Evolutionary conservation across 768 basidiomycete genomes (phyloP).

Genomic region (Trametes coccinea): DNA sequence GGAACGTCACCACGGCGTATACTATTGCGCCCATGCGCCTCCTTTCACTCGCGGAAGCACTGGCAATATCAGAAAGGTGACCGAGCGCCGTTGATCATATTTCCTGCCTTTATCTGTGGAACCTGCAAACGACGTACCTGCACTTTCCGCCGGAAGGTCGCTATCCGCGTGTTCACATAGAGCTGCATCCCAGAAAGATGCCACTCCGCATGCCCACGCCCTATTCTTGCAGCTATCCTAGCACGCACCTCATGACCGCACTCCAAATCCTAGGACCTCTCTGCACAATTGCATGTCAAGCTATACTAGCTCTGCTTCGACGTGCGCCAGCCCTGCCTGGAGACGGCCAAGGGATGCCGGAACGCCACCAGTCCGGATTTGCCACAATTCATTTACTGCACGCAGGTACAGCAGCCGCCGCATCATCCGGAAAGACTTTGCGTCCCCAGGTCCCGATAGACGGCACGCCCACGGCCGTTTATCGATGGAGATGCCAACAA

Average conservation of each 20-base stretch:
- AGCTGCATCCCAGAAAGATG: background rate
- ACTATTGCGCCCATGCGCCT: background rate
- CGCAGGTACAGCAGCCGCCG: background rate
- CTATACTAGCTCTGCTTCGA: background rate
- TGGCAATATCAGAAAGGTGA: slow-evolving; percentile 4
- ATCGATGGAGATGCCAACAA: slow-evolving; percentile 4
- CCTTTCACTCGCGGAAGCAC: slow-evolving; percentile 2
- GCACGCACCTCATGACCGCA: slow-evolving; percentile 1
- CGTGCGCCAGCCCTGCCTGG: background rate
- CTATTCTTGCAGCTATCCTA: slow-evolving; percentile 12
- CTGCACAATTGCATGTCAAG: background rate
- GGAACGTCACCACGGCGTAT: background rate
- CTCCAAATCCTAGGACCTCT: background rate
- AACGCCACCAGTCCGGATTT: background rate
- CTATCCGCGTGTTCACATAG: slow-evolving; percentile 1
- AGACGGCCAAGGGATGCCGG: background rate
- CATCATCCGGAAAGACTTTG: background rate
- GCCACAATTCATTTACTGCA: background rate
- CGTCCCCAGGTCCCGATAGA: background rate
- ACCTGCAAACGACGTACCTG: slow-evolving; percentile 1
- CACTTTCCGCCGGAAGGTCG: slow-evolving; percentile 9
- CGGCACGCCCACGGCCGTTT: background rate
- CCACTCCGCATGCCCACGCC: background rate
- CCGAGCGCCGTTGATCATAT: background rate
- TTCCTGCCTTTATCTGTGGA: slow-evolving; percentile 6